Base-by-base conservation (phyloP, 495 filamentous ascomycete genomes). In the Hyaloscypha bicolor region DNA sequence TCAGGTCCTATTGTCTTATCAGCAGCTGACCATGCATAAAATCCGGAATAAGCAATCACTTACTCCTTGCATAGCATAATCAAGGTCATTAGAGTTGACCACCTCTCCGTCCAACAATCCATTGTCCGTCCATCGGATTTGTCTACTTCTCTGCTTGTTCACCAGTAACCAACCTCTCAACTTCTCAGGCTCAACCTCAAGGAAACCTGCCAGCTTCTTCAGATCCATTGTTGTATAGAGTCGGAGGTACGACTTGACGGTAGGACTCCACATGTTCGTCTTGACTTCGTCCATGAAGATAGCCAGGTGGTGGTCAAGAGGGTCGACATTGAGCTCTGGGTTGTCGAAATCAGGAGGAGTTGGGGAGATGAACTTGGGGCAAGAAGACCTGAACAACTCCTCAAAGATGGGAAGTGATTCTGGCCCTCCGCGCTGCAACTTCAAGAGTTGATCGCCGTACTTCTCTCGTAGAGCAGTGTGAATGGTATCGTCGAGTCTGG, bases 231-330 rank as follows among this genome's bases (percentile, higher is more conserved):
- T 99, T 51, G 96, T 98, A 85, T 99, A 99, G 63, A 99, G 93
- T 77, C 96, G 95, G 65, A 99, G 87, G 84, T 98, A 99, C 62
- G 94, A 97, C 82, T 94, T 96, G 73, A 99, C 87, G 45, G 93
- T 97, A 48, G 95, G 95, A 76, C 91, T 92, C 82, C 89, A 90
- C 81, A 97, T 98, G 86, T 97, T 97, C 69, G 86, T 92, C 88
- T 95, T 96, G 75, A 99, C 93, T 83, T 98, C 95, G 67, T 97
- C 93, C 94, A 99, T 97, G 84, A 99, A 99, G 81, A 98, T 91
- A 74, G 89, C 83, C 71, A 95, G 88, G 78, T 99, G 96, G 83
- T 99, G 95, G 78, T 99, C 93, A 72, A 97, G 88, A 67, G 95
- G 96, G 80, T 99, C 95, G 75, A 97, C 82, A 83, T 99, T 99